phyloP scores from a whole-genome alignment of 495 filamentous ascomycete genomes.

The Penicillium mononematosum region DNA sequence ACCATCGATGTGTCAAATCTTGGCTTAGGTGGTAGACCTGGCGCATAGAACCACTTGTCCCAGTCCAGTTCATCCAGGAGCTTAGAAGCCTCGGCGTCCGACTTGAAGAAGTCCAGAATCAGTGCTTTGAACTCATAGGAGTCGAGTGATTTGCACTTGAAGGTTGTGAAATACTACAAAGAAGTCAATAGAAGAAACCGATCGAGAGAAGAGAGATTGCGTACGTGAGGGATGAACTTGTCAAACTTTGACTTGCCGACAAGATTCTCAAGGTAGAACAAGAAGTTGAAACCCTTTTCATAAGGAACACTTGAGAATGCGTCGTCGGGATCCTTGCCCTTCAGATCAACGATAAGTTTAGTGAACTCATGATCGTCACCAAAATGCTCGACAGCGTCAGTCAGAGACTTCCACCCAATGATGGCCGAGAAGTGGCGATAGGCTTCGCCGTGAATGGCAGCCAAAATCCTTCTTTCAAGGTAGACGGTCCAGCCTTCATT shows the following conservation, averaged over 20 bases:
- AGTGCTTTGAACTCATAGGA: constrained; percentile 91
- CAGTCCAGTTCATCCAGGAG: constrained; percentile 73
- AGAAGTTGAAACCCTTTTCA: constrained; percentile 72
- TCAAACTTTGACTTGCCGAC: constrained; percentile 86
- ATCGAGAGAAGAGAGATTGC: constrained; percentile 12
- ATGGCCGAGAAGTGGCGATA: constrained; percentile 92
- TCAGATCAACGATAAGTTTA: constrained; percentile 79
- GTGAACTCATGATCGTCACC: constrained; percentile 88
- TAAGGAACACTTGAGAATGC: constrained; percentile 83
- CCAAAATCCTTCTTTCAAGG: constrained; percentile 68
- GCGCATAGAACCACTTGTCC: constrained; percentile 81
- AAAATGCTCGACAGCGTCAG: constrained; percentile 73
- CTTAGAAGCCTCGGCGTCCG: constrained; percentile 63
- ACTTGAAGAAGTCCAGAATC: constrained; percentile 76
- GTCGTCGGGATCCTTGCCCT: constrained; percentile 92
- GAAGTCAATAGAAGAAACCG: constrained; percentile 13
- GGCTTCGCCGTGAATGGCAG: constrained; percentile 65
- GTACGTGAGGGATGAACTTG: constrained; percentile 82
- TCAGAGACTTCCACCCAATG: constrained; percentile 60
- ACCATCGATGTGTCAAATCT: constrained; percentile 85
- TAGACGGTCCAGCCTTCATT: constrained; percentile 97
- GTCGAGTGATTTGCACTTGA: constrained; percentile 76
- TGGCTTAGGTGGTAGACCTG: constrained; percentile 86
- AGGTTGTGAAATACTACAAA: constrained; percentile 75
- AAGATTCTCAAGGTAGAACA: constrained; percentile 81